These are phyloP conservation scores for Rhynchospora pubera DNA, from an alignment of 176 grass and related monocot species.

Conservation along the genomic window DNA sequence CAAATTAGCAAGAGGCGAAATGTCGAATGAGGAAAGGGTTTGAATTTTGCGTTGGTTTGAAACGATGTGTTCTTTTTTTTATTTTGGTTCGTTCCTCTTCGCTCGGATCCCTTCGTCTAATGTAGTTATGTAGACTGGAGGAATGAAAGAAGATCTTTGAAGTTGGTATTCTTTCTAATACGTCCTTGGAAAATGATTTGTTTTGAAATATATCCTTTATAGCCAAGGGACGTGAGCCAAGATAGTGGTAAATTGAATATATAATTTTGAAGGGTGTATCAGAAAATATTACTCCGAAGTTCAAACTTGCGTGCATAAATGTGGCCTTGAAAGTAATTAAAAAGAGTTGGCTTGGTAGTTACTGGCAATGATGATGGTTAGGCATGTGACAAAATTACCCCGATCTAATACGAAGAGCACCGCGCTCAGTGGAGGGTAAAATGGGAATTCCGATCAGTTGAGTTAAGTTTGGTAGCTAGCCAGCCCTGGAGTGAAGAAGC, in stretches of 20 bases:
- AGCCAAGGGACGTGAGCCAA: not conserved
- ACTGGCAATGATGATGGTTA: not conserved
- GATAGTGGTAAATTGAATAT: not conserved
- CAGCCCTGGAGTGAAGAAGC: constrained; percentile 6
- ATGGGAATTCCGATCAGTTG: constrained; percentile 27
- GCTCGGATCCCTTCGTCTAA: not conserved
- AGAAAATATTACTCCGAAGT: not conserved
- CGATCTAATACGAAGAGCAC: not conserved
- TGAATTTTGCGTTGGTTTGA: not conserved
- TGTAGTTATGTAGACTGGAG: too few relatives aligned
- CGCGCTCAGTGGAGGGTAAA: not conserved
- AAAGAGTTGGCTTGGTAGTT: constrained; percentile 27
- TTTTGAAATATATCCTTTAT: not conserved
- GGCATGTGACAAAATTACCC: constrained; percentile 2
- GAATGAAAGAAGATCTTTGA: too few relatives aligned
- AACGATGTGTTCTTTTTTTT: not conserved
- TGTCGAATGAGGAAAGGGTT: constrained; percentile 10
- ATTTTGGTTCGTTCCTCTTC: not conserved
- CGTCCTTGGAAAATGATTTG: not conserved
- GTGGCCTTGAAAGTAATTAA: constrained; percentile 26
- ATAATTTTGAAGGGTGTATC: constrained; percentile 11
- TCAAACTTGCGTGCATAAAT: constrained; percentile 13
- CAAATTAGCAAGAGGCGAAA: constrained; percentile 25
- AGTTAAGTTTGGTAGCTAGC: constrained; percentile 23
- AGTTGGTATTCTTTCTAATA: not conserved